Evolutionary conservation across 371 early-diverging fungal genomes (phyloP).

Genomic region (Conidiobolus incongruus): DNA sequence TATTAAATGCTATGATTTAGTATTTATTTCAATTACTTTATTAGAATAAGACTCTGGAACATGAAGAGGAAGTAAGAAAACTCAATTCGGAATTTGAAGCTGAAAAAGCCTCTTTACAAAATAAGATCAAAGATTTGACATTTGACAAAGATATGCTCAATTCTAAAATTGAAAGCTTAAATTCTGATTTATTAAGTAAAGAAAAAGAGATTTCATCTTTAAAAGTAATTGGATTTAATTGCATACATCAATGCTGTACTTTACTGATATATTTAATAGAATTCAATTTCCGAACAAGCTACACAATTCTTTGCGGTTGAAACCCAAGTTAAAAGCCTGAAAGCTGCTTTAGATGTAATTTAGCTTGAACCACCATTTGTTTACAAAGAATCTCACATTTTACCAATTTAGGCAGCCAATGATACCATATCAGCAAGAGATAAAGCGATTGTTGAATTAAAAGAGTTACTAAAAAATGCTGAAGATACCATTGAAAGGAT

Average conservation of each 20-base stretch:
- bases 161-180: conserved; percentile 14
- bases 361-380: not conserved
- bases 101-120: not conserved
- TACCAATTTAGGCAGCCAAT: conserved; percentile 19
- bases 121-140: conserved; percentile 17
- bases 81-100: conserved; percentile 13
- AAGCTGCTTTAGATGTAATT: conserved; percentile 13
- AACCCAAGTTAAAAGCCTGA: not conserved
- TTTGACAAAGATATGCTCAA: conserved; percentile 13
- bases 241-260: conserved; percentile 12
- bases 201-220: conserved; percentile 8
- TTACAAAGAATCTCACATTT: not conserved
- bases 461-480: conserved; percentile 13
- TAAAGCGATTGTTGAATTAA: conserved; percentile 19
- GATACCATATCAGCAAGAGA: conserved; percentile 16
- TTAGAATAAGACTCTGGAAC: conserved; percentile 1
- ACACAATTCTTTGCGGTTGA: conserved; percentile 3
- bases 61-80: conserved; percentile 19
- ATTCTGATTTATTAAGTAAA: conserved; percentile 10
- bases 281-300: conserved; percentile 15
- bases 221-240: conserved; percentile 8
- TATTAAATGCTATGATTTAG: no score
- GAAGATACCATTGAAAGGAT: conserved; percentile 15
- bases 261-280: conserved; percentile 18
- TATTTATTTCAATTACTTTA: no score